Evolutionary conservation across 2,329 filamentous ascomycete species (phyloP).

Genomic region (Pseudogymnoascus sp.): DNA sequence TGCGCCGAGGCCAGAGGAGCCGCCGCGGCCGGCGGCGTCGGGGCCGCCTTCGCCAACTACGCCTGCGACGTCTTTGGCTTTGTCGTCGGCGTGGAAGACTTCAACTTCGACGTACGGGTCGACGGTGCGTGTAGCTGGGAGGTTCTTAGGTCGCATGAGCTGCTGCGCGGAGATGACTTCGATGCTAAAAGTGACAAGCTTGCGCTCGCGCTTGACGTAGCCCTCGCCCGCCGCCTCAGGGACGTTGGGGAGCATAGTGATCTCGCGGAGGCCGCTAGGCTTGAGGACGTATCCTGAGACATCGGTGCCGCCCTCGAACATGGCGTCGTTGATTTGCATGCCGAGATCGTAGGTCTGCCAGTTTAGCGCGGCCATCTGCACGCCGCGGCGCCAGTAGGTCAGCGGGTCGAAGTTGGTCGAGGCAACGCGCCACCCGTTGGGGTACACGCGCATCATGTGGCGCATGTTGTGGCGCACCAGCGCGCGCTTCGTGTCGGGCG

Average conservation of each 20-base stretch:
- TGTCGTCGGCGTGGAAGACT: conserved; percentile 89
- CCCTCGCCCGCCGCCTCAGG: conserved; percentile 43
- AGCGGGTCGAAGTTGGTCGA: conserved; percentile 95
- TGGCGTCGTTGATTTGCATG: conserved; percentile 93
- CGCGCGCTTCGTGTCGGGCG: conserved; percentile 65
- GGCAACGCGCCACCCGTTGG: conserved; percentile 68
- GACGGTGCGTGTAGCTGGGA: conserved; percentile 66
- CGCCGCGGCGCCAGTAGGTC: conserved; percentile 86
- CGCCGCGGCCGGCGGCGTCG: conserved; percentile 55
- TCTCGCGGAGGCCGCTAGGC: conserved; percentile 73
- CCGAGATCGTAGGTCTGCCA: conserved; percentile 97
- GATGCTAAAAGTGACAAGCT: conserved; percentile 76
- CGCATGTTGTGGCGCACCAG: conserved; percentile 86
- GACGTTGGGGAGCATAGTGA: conserved; percentile 50
- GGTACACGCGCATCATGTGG: conserved; percentile 90
- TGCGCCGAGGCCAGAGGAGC: conserved; percentile 58
- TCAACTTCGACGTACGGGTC: conserved; percentile 95
- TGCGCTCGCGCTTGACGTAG: conserved; percentile 63
- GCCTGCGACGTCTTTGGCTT: conserved; percentile 76
- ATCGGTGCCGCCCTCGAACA: conserved; percentile 88
- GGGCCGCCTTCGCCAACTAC: conserved; percentile 55
- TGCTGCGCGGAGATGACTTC: conserved; percentile 92
- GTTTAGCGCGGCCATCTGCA: conserved; percentile 96
- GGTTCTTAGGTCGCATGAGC: conserved; percentile 71
- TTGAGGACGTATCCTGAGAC: conserved; percentile 90